These are phyloP conservation scores for Ceratocystis ficicola DNA, from an alignment of 2,329 filamentous ascomycete species.

Conservation along the genomic window DNA sequence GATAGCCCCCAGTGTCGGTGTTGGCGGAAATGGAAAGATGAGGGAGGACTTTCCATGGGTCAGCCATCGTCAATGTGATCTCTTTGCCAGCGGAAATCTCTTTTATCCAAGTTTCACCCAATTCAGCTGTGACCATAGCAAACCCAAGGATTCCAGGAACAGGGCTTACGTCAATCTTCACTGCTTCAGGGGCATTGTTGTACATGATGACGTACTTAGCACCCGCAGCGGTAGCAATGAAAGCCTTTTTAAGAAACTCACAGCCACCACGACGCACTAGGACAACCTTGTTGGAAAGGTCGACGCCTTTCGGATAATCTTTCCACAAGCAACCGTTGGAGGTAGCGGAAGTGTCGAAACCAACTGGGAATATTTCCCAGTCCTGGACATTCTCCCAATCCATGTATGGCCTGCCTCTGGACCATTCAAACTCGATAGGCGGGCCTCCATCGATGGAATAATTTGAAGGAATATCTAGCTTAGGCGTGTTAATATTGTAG, in stretches of 20 bases:
- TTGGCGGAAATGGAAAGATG: slow-evolving; percentile 31
- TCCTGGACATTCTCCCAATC: slow-evolving; percentile 34
- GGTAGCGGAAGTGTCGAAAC: slow-evolving; percentile 36
- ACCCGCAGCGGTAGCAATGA: slow-evolving; percentile 41
- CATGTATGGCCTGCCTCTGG: slow-evolving; percentile 31
- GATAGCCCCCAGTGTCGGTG: slow-evolving; percentile 37
- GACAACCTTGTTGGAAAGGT: slow-evolving; percentile 44
- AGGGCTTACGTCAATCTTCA: slow-evolving; percentile 28
- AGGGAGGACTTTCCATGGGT: slow-evolving; percentile 31
- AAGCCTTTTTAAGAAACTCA: slow-evolving; percentile 42
- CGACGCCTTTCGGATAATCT: slow-evolving; percentile 33
- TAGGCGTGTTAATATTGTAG: slow-evolving; percentile 36
- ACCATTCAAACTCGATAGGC: slow-evolving; percentile 34
- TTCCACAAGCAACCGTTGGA: slow-evolving; percentile 42
- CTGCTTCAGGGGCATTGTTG: slow-evolving; percentile 38
- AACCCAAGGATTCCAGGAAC: slow-evolving; percentile 30
- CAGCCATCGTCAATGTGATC: slow-evolving; percentile 36
- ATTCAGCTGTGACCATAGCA: slow-evolving; percentile 33
- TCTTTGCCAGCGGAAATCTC: slow-evolving; percentile 34
- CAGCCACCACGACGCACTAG: slow-evolving; percentile 49
- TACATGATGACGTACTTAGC: slow-evolving; percentile 51
- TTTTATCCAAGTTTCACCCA: slow-evolving; percentile 36
- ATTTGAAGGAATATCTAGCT: slow-evolving; percentile 33
- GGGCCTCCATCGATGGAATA: slow-evolving; percentile 32
- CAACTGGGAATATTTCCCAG: slow-evolving; percentile 40